Evolutionary conservation across 345 rosid species (phyloP), one percentile per base, ranked within the genome.

Genomic region (Euphorbia peplus): DNA sequence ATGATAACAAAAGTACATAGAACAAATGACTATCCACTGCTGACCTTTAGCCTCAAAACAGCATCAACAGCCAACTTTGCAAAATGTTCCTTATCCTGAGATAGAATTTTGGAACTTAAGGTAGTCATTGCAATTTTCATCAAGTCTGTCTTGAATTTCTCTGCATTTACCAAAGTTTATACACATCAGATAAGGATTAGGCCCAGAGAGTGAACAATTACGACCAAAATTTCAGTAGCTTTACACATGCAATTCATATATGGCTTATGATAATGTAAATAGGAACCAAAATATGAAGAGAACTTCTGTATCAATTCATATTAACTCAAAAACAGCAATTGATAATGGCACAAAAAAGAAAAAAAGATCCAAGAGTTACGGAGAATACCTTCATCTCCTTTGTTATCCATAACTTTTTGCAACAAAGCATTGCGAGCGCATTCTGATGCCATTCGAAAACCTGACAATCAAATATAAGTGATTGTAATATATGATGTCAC

Each of bases 61-160:
- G 97, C 98, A 73, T 93, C 98, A 16, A 93, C 96, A 13, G 96
- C 97, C 70, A 93, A 79, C 81, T 85, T 85, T 25, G 83, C 96
- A 76, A 93, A 93, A 70, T 91, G 90, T 68, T 85, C 96, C 76
- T 93, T 91, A 74, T 93, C 98, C 75, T 93, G 98, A 35, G 92
- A 89, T 22, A 93, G 83, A 63, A 93, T 91, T 79, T 93, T 93
- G 73, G 98, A 93, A 62, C 97, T 91, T 81, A 93, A 57, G 9
- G 97, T 93, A 44, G 98, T 93, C 95, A 69, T 91, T 0, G 96
- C 97, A 75, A 91, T 93, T 81, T 89, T 93, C 88, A 86, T 75
- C 78, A 93, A 76, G 82, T 93, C 98, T 12, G 87, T 78, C 82
- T 79, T 82, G 77, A 93, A 93, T 79, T 79, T 91, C 73, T 86